These are phyloP conservation scores for Neofusicoccum ribis DNA, from an alignment of 2,329 filamentous ascomycete genomes.

Conservation along the genomic window DNA sequence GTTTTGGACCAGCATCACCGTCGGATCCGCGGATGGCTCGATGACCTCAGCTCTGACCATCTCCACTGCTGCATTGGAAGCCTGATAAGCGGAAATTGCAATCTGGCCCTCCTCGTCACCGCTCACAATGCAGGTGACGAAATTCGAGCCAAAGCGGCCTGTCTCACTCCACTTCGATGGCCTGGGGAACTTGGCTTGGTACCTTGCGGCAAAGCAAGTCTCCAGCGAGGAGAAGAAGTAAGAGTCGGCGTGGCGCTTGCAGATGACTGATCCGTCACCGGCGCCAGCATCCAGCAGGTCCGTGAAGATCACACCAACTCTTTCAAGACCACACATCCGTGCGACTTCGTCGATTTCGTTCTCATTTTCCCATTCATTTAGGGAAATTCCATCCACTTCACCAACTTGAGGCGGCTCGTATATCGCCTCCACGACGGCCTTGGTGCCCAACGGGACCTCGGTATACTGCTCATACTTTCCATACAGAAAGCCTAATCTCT, in stretches of 20 bases:
- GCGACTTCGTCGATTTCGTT: slow-evolving; percentile 79
- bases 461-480: slow-evolving; percentile 88
- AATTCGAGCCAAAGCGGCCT: slow-evolving; percentile 90
- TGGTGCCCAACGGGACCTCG: slow-evolving; percentile 89
- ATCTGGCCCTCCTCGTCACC: slow-evolving; percentile 89
- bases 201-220: slow-evolving; percentile 81
- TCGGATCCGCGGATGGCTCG: slow-evolving; percentile 90
- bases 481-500: slow-evolving; percentile 87
- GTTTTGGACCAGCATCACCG: slow-evolving; percentile 89
- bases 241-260: slow-evolving; percentile 93
- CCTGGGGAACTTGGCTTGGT: slow-evolving; percentile 86
- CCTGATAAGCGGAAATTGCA: slow-evolving; percentile 87
- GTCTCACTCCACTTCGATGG: slow-evolving; percentile 96
- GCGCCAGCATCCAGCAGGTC: slow-evolving; percentile 81
- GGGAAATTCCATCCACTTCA: slow-evolving; percentile 83
- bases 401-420: slow-evolving; percentile 93
- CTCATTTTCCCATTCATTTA: slow-evolving; percentile 84
- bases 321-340: slow-evolving; percentile 78
- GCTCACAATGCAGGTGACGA: slow-evolving; percentile 94
- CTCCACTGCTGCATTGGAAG: slow-evolving; percentile 91
- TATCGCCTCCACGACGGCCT: slow-evolving; percentile 94
- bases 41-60: slow-evolving; percentile 96
- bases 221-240: slow-evolving; percentile 93
- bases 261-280: slow-evolving; percentile 83
- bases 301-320: slow-evolving; percentile 91